Evolutionary conservation across 495 filamentous ascomycete genomes (phyloP).

Genomic region (Talaromyces nanjingensis): DNA sequence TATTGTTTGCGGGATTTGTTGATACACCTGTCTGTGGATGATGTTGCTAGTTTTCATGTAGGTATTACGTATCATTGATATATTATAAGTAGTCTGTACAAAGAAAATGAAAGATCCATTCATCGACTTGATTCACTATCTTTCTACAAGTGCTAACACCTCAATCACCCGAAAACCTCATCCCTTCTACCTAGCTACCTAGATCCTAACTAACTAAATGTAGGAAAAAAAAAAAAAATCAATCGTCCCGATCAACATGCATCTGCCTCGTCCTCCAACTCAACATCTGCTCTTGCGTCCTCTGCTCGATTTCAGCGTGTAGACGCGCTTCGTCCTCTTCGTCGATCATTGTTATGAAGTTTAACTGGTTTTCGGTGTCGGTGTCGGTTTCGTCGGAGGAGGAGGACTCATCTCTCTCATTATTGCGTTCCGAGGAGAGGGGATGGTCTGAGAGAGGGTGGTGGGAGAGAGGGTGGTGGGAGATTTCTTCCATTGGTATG

Average conservation of each 20-base stretch:
- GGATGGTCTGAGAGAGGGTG: slow-evolving; percentile 7
- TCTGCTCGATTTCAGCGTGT: slow-evolving; percentile 37
- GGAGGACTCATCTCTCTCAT: slow-evolving; percentile 23
- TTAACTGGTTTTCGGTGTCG: slow-evolving; percentile 3
- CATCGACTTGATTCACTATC: not conserved
- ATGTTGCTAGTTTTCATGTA: not conserved
- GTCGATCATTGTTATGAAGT: slow-evolving; percentile 14
- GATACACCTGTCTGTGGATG: not conserved
- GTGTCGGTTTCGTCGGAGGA: slow-evolving; percentile 30
- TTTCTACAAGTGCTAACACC: too few species aligned
- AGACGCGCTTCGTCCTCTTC: slow-evolving; percentile 31
- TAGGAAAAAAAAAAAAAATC: too few species aligned
- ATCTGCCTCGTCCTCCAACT: slow-evolving; percentile 20
- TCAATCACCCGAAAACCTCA: not conserved
- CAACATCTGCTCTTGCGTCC: slow-evolving; percentile 46
- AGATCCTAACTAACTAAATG: too few species aligned
- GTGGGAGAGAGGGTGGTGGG: slow-evolving; percentile 10
- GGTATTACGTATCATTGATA: not conserved
- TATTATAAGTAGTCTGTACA: not conserved
- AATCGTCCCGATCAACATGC: slow-evolving; percentile 14
- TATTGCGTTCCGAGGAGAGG: slow-evolving; percentile 21
- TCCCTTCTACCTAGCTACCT: not conserved
- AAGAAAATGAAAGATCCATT: not conserved
- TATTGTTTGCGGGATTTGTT: not conserved
- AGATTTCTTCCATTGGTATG: slow-evolving; percentile 14